Evolutionary conservation across 306 rosid genomes (phyloP).

Genomic region (Datisca glomerata): DNA sequence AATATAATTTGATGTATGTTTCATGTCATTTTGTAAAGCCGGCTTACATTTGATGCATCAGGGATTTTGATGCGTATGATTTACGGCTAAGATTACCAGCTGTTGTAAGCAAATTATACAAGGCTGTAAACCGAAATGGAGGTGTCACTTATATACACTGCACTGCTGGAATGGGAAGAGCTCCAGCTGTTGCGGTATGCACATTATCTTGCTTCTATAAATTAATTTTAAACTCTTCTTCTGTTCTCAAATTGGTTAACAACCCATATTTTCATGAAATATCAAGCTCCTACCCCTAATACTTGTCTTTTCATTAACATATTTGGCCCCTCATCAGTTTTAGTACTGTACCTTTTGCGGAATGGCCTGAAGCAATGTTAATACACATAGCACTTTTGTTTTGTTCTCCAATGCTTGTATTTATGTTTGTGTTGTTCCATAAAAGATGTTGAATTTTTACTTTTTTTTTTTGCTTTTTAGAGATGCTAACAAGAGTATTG

Average conservation of each 20-base stretch:
- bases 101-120: constrained; percentile 64
- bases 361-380: no score
- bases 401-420: not conserved
- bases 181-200: constrained; percentile 83
- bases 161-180: constrained; percentile 99
- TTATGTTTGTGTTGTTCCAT: not conserved
- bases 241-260: no score
- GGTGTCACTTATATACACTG: constrained; percentile 90
- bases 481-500: no score
- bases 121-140: constrained; percentile 64
- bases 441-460: no score
- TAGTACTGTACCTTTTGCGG: no score
- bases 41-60: constrained; percentile 29
- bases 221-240: not conserved
- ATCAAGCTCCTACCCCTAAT: not conserved
- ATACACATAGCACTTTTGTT: no score
- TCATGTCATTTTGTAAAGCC: constrained; percentile 10
- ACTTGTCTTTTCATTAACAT: not conserved
- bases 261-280: not conserved
- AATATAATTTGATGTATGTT: no score
- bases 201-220: constrained; percentile 6
- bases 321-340: not conserved
- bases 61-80: constrained; percentile 91
- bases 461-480: no score
- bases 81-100: constrained; percentile 68